These are phyloP conservation scores for Coemansia sp. DNA, from an alignment of 192 early-diverging fungal species.

Conservation along the genomic window DNA sequence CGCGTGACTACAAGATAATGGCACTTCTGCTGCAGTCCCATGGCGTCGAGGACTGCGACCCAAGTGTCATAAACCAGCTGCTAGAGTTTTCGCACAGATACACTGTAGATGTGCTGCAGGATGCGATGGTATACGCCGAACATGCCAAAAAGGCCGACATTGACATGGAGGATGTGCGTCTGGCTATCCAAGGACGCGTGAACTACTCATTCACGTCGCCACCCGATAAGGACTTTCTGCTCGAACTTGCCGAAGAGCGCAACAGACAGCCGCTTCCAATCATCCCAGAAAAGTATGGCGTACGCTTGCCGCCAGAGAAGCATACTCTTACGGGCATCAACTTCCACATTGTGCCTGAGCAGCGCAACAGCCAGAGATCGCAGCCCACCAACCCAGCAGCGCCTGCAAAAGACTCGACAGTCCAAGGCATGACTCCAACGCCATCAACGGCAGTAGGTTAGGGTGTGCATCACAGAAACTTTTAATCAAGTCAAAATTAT, in stretches of 20 bases:
- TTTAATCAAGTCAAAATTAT: background rate
- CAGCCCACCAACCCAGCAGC: background rate
- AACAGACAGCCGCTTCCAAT: conserved; percentile 74
- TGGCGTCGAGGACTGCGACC: conserved; percentile 86
- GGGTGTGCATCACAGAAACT: too few relatives aligned
- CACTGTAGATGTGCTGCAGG: conserved; percentile 86
- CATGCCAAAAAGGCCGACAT: conserved; percentile 83
- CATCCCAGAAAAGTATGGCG: conserved; percentile 78
- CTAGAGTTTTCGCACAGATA: conserved; percentile 94
- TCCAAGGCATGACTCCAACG: background rate
- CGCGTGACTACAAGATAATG: conserved; percentile 74
- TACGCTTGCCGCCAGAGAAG: conserved; percentile 72
- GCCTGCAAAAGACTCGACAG: background rate
- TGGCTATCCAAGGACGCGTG: conserved; percentile 90
- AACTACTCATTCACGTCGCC: conserved; percentile 88
- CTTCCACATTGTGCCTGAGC: conserved; percentile 72
- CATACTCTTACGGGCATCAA: conserved; percentile 76
- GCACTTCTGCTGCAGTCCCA: conserved; percentile 81
- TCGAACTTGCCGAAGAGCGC: conserved; percentile 73
- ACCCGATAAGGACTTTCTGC: conserved; percentile 84
- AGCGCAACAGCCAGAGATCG: conserved; percentile 5
- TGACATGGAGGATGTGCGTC: conserved; percentile 78
- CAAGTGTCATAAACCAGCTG: conserved; percentile 85
- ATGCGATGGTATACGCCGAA: conserved; percentile 89
- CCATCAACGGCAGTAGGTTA: background rate